Conservation (phyloP, 768 basidiomycete genomes). For the Tephrocybe sp. region DNA sequence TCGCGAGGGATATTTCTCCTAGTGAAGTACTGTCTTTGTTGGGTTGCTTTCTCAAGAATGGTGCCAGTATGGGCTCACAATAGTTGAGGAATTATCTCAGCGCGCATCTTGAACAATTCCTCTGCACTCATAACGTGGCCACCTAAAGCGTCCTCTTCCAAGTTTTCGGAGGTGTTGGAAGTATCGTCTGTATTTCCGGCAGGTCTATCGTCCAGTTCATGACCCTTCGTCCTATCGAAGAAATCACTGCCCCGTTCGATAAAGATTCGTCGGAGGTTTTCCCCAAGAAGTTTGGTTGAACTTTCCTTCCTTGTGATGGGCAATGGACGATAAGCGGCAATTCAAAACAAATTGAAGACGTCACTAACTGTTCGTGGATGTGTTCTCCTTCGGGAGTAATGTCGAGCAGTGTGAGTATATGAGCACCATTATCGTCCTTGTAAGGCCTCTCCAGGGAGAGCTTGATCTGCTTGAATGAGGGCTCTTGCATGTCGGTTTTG, state of each 20-base stretch:
- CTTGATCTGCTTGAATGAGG: slow-evolving; percentile 57
- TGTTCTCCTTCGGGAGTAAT: slow-evolving; percentile 69
- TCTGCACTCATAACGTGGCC: slow-evolving; percentile 66
- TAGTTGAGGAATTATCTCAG: slow-evolving; percentile 68
- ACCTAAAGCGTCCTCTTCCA: slow-evolving; percentile 26
- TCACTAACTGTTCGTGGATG: slow-evolving; percentile 69
- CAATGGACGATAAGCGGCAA: slow-evolving; percentile 18
- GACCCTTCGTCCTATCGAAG: slow-evolving; percentile 45
- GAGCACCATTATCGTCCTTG: slow-evolving; percentile 72
- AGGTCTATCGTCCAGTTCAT: slow-evolving; percentile 5
- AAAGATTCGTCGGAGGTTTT: slow-evolving; percentile 69
- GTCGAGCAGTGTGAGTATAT: slow-evolving; percentile 63
- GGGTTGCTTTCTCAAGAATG: slow-evolving; percentile 1
- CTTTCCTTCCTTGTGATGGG: slow-evolving; percentile 46
- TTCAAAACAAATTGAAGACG: slow-evolving; percentile 6
- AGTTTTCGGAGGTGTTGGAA: slow-evolving; percentile 20
- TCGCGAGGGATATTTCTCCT: slow-evolving; percentile 79
- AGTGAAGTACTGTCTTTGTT: slow-evolving; percentile 55
- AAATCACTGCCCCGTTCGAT: slow-evolving; percentile 74
- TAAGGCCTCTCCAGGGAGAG: slow-evolving; percentile 79
- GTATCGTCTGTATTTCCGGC: slow-evolving; percentile 10
- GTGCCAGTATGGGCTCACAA: slow-evolving; percentile 50
- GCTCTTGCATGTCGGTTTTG: slow-evolving; percentile 14
- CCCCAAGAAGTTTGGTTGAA: slow-evolving; percentile 57
- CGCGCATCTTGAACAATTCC: slow-evolving; percentile 72